phyloP scores from a whole-genome alignment of 2,329 filamentous ascomycete species.

The Venturia pyrina region DNA sequence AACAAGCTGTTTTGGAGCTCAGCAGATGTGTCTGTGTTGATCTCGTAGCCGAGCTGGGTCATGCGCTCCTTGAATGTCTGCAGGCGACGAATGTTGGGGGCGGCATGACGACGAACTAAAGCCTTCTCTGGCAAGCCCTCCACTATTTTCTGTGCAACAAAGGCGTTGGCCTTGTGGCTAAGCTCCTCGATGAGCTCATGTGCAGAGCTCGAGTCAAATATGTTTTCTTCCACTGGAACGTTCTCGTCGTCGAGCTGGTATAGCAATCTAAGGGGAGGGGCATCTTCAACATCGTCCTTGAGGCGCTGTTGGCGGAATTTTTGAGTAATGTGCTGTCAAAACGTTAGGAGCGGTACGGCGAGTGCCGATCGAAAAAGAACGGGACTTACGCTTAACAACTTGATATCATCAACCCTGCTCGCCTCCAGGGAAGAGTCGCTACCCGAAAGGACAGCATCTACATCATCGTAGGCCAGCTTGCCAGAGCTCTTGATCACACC shows the following conservation, averaged over 20 bases:
- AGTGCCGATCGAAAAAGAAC: constrained; percentile 14
- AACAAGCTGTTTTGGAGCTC: constrained; percentile 90
- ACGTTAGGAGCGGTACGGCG: background rate
- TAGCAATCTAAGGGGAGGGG: constrained; percentile 77
- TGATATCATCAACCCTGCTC: constrained; percentile 64
- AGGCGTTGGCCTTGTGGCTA: constrained; percentile 82
- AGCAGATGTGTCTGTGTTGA: constrained; percentile 83
- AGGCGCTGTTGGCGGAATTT: constrained; percentile 87
- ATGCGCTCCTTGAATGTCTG: constrained; percentile 89
- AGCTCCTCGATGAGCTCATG: constrained; percentile 94
- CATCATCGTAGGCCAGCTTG: constrained; percentile 74
- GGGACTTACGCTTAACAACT: constrained; percentile 58
- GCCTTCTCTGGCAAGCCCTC: constrained; percentile 82
- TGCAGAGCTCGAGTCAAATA: constrained; percentile 82
- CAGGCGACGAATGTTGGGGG: constrained; percentile 79
- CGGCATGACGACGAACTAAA: constrained; percentile 73
- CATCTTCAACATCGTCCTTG: constrained; percentile 60
- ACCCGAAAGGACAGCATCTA: constrained; percentile 69
- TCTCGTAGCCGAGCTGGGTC: constrained; percentile 79
- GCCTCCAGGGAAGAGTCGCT: constrained; percentile 53
- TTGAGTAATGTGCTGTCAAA: constrained; percentile 57
- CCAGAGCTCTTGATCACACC: constrained; percentile 85
- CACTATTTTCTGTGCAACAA: constrained; percentile 76
- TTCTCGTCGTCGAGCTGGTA: constrained; percentile 97
- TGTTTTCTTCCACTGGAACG: constrained; percentile 89